Percentiles rank a stretch among this genome's conserved stretches.
Evolutionary conservation across 371 early-diverging fungal genomes (phyloP).

Genomic region (Apophysomyces sp.): DNA sequence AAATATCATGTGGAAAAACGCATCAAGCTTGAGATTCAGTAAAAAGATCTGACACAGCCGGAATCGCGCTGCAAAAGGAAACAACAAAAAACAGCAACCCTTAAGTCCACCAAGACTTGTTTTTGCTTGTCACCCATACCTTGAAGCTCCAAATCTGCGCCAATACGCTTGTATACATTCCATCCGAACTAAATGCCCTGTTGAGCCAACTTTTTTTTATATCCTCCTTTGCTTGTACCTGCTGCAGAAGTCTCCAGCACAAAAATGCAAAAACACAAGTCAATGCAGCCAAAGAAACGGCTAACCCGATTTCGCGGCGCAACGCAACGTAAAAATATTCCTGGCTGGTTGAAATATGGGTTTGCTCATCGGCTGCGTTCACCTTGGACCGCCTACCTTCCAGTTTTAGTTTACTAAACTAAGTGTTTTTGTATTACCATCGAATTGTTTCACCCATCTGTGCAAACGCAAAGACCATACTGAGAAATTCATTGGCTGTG

Average conservation of each 20-base stretch:
- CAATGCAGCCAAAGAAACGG: slow-evolving; percentile 21
- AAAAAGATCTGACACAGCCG: slow-evolving; percentile 34
- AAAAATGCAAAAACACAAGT: slow-evolving; percentile 27
- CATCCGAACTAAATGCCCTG: slow-evolving; percentile 37
- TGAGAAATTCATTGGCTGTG: slow-evolving; percentile 28
- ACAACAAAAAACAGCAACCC: not conserved
- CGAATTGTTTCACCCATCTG: slow-evolving; percentile 39
- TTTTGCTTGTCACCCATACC: slow-evolving; percentile 12
- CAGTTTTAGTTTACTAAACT: not conserved
- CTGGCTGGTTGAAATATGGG: slow-evolving; percentile 11
- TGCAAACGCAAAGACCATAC: slow-evolving; percentile 40
- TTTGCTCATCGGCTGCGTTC: slow-evolving; percentile 11
- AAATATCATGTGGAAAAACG: slow-evolving; percentile 46
- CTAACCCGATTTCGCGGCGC: slow-evolving; percentile 35
- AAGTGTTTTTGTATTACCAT: slow-evolving; percentile 28
- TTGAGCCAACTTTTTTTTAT: not conserved
- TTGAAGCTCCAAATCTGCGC: slow-evolving; percentile 43
- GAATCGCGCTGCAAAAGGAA: slow-evolving; percentile 26
- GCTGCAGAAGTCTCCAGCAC: slow-evolving; percentile 27
- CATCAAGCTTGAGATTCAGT: slow-evolving; percentile 42
- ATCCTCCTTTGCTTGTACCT: slow-evolving; percentile 16
- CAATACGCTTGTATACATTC: slow-evolving; percentile 45
- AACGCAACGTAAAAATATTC: slow-evolving; percentile 26
- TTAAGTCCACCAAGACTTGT: not conserved
- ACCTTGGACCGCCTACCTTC: slow-evolving; percentile 19